Conservation (phyloP, 352 stramenopile species). For the Globisporangium sylvaticum region DNA sequence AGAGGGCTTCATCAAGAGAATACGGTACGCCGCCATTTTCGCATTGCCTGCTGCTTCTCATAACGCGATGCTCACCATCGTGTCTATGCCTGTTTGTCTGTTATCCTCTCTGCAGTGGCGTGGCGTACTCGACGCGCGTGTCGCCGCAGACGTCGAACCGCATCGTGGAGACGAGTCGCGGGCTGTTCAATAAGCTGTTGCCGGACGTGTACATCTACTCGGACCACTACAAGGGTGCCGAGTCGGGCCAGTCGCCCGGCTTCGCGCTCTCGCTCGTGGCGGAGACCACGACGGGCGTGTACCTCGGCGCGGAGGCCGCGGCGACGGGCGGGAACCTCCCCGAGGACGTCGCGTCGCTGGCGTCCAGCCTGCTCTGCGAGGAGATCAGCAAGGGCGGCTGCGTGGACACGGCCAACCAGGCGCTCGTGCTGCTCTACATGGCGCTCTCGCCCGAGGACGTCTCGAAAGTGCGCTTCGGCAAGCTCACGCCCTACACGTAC, state of each 20-base stretch:
- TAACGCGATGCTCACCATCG: background rate
- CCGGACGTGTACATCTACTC: constrained; percentile 99
- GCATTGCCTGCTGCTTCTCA: background rate
- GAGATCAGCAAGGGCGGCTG: constrained; percentile 94
- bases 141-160: constrained; percentile 97
- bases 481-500: constrained; percentile 83
- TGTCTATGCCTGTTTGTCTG: constrained; percentile 14
- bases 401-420: constrained; percentile 95
- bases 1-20: constrained; percentile 97
- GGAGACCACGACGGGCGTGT: constrained; percentile 95
- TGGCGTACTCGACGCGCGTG: constrained; percentile 95
- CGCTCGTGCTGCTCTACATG: constrained; percentile 96
- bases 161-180: constrained; percentile 95
- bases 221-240: constrained; percentile 94
- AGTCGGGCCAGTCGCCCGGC: constrained; percentile 88
- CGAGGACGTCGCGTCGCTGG: constrained; percentile 94
- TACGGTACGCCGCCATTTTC: constrained; percentile 56
- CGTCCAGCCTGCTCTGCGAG: constrained; percentile 93
- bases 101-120: constrained; percentile 66
- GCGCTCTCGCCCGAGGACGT: constrained; percentile 97
- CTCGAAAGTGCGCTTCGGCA: constrained; percentile 90
- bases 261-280: constrained; percentile 93
- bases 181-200: constrained; percentile 97
- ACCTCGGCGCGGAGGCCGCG: constrained; percentile 92
- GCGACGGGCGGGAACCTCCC: constrained; percentile 84